Conservation (phyloP, 805 yeast genomes). For the Kluyveromyces wickerhamii region DNA sequence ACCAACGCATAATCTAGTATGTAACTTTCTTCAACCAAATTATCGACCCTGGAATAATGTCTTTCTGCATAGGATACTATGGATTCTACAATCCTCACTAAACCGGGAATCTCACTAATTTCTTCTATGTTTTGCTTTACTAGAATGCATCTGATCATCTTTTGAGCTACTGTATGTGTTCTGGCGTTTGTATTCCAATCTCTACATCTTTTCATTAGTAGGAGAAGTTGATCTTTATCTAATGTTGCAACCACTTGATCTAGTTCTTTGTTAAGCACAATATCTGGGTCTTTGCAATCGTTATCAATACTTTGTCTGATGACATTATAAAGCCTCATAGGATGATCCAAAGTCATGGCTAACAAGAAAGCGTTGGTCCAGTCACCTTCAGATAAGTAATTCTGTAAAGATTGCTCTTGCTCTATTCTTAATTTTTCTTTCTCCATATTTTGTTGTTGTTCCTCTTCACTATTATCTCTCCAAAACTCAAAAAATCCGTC, state of each 20-base stretch:
- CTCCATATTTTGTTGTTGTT: conserved; percentile 42
- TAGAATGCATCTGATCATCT: conserved; percentile 58
- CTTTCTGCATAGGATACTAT: conserved; percentile 84
- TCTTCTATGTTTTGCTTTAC: conserved; percentile 44
- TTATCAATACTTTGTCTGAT: conserved; percentile 48
- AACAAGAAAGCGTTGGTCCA: conserved; percentile 86
- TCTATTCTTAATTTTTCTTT: conserved; percentile 56
- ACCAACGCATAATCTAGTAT: conserved; percentile 76
- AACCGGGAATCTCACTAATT: conserved; percentile 57
- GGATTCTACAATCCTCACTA: conserved; percentile 61
- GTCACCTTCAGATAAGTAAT: conserved; percentile 60
- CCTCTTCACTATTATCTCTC: conserved; percentile 80
- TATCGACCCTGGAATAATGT: conserved; percentile 71
- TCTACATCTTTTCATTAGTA: conserved; percentile 66
- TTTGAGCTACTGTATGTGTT: conserved; percentile 75
- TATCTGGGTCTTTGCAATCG: conserved; percentile 37
- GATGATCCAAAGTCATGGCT: conserved; percentile 83
- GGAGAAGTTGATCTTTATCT: conserved; percentile 48
- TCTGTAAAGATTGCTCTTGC: conserved; percentile 80
- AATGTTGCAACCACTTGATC: conserved; percentile 57
- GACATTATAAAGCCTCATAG: conserved; percentile 78
- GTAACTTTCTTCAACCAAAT: conserved; percentile 76
- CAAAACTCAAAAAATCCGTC: conserved; percentile 88
- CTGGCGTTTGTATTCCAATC: conserved; percentile 93
- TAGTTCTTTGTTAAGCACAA: conserved; percentile 38